Percentiles rank a stretch among this genome's conserved stretches.
These are phyloP conservation scores for Geranium rotundifolium DNA, from an alignment of 345 rosid genomes.

Conservation along the genomic window DNA sequence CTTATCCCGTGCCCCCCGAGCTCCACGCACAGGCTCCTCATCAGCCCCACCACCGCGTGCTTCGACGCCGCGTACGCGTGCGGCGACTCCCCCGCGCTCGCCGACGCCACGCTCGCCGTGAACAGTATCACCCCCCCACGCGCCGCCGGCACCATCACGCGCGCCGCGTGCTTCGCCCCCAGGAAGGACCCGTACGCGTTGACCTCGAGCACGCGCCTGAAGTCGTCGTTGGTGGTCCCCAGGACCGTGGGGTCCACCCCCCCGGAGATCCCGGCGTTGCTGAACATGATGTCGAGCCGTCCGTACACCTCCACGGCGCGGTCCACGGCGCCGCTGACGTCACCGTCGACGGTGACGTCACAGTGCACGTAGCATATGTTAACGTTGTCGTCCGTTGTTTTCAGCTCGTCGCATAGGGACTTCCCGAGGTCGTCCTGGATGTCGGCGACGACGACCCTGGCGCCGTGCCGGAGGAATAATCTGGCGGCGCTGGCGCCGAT, in stretches of 20 bases:
- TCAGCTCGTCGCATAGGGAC: slow-evolving; percentile 20
- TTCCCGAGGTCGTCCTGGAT: slow-evolving; percentile 32
- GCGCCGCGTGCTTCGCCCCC: slow-evolving; percentile 41
- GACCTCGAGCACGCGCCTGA: slow-evolving; percentile 22
- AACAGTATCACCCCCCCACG: slow-evolving; percentile 32
- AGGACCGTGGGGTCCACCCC: slow-evolving; percentile 13
- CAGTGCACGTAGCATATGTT: slow-evolving; percentile 24
- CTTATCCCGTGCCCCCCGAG: slow-evolving; percentile 30
- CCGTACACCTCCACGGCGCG: slow-evolving; percentile 12
- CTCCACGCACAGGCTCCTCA: slow-evolving; percentile 35
- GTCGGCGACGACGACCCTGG: slow-evolving; percentile 29
- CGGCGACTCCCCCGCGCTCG: slow-evolving; percentile 15
- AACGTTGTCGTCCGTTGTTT: slow-evolving; percentile 4
- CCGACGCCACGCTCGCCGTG: slow-evolving; percentile 27
- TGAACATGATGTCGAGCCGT: slow-evolving; percentile 39
- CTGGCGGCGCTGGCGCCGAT: slow-evolving; percentile 26
- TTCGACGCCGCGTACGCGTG: slow-evolving; percentile 30
- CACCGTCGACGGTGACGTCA: slow-evolving; percentile 24
- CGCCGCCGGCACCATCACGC: slow-evolving; percentile 36
- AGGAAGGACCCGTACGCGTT: slow-evolving; percentile 29
- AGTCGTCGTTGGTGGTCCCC: slow-evolving; percentile 16
- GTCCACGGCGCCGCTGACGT: slow-evolving; percentile 17
- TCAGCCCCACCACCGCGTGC: slow-evolving; percentile 37
- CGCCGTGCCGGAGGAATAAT: slow-evolving; percentile 27
- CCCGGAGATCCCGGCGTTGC: slow-evolving; percentile 32